A percentile compares a stretch with the other conserved stretches of the same genome.
phyloP scores from a whole-genome alignment of 139 green algal genomes.

The Volvox reticuliferus region DNA sequence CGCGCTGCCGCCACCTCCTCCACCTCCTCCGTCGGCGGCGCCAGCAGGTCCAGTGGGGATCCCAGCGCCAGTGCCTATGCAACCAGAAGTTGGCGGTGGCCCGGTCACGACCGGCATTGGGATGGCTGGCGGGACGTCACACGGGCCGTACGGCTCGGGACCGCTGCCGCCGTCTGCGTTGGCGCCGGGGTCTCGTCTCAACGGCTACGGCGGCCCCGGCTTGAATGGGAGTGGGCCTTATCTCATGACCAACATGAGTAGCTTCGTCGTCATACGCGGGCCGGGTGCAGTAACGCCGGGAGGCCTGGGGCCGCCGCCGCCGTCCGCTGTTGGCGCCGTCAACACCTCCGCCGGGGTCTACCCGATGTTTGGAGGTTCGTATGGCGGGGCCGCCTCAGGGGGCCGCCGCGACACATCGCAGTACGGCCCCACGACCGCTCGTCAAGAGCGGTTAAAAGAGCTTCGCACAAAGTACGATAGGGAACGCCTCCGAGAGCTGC shows the following conservation, averaged over 20 bases:
- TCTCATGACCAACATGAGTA: neutral
- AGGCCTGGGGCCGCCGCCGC: neutral
- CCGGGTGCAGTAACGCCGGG: neutral
- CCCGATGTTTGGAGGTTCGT: neutral
- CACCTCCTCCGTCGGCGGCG: neutral
- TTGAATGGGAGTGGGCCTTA: neutral
- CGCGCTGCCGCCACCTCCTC: neutral
- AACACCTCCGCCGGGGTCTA: neutral
- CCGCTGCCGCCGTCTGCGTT: neutral
- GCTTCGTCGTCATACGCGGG: neutral
- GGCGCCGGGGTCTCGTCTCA: neutral
- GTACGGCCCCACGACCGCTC: neutral
- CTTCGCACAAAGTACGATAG: conserved; percentile 60
- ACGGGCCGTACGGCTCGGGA: conserved; percentile 8
- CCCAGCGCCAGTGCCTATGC: neutral
- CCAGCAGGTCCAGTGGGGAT: neutral
- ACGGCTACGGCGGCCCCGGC: neutral
- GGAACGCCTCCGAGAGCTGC: conserved; percentile 50
- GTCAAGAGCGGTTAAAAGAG: conserved; percentile 39
- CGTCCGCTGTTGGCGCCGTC: neutral
- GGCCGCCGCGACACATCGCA: neutral
- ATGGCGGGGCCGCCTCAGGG: neutral
- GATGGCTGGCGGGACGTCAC: neutral
- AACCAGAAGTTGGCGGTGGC: neutral
- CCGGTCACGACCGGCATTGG: neutral